Evolutionary conservation across 345 rosid species (phyloP).

Genomic region (Streptanthus diversifolius): DNA sequence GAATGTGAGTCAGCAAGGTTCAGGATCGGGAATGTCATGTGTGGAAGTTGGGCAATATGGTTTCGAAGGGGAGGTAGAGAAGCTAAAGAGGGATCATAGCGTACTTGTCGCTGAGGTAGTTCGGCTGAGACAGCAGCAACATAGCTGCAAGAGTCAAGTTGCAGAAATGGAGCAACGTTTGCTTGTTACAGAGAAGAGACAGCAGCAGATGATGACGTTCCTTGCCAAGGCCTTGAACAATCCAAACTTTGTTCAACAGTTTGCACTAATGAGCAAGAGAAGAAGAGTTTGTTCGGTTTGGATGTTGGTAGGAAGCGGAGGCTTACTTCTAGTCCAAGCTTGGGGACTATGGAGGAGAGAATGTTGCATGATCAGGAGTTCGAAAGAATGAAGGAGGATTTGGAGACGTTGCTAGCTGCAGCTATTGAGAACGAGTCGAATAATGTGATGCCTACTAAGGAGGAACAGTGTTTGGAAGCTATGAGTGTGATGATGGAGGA

Average conservation of each 20-base stretch:
- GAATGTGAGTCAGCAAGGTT: slow-evolving; percentile 41
- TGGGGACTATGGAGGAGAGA: slow-evolving; percentile 44
- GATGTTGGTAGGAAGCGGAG: slow-evolving; percentile 56
- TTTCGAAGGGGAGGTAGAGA: slow-evolving; percentile 54
- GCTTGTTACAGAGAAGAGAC: slow-evolving; percentile 54
- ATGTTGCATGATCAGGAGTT: slow-evolving; percentile 13
- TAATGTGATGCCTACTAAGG: slow-evolving; percentile 27
- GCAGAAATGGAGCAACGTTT: slow-evolving; percentile 54
- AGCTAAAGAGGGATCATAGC: slow-evolving; percentile 54
- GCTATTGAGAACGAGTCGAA: slow-evolving; percentile 49
- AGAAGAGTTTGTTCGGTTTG: slow-evolving; percentile 38
- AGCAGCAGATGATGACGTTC: slow-evolving; percentile 70
- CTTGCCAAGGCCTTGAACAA: slow-evolving; percentile 63
- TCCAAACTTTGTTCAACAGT: slow-evolving; percentile 50
- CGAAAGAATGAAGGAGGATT: slow-evolving; percentile 37
- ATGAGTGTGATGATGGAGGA: slow-evolving; percentile 55
- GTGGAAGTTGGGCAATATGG: slow-evolving; percentile 70
- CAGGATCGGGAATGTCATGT: slow-evolving; percentile 45
- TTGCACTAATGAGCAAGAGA: slow-evolving; percentile 41
- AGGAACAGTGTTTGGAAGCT: slow-evolving; percentile 36
- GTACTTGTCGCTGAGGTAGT: slow-evolving; percentile 56
- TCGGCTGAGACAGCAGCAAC: slow-evolving; percentile 67
- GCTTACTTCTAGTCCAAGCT: slow-evolving; percentile 46
- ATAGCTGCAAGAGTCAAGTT: slow-evolving; percentile 48
- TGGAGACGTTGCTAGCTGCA: slow-evolving; percentile 49